These are phyloP conservation scores for Dothiorella sarmentorum DNA, from an alignment of 2,329 filamentous ascomycete species.

Conservation along the genomic window DNA sequence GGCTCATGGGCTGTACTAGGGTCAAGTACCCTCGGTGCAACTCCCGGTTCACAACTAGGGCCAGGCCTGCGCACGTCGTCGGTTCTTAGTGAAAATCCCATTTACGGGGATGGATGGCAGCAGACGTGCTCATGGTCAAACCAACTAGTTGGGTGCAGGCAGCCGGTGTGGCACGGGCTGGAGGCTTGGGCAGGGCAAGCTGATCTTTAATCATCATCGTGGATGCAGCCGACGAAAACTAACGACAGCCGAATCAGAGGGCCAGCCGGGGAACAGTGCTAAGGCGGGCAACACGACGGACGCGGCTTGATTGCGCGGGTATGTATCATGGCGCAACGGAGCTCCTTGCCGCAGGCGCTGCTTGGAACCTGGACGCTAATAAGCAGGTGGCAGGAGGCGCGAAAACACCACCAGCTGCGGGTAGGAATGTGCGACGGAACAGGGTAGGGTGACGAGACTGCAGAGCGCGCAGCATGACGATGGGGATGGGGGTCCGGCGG, in stretches of 20 bases:
- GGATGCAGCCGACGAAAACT: constrained; percentile 30
- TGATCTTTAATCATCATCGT: constrained; percentile 30
- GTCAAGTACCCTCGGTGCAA: constrained; percentile 18
- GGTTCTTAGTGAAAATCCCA: constrained; percentile 17
- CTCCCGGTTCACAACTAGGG: constrained; percentile 18
- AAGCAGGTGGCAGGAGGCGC: constrained; percentile 13
- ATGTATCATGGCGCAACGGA: constrained; percentile 42
- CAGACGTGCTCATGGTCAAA: constrained; percentile 19
- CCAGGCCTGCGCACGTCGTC: constrained; percentile 17
- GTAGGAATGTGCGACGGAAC: constrained; percentile 10
- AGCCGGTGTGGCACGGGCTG: constrained; percentile 33
- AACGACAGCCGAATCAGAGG: constrained; percentile 29
- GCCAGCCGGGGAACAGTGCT: constrained; percentile 30
- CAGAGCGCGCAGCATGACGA: constrained; percentile 16
- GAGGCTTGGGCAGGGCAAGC: constrained; percentile 31
- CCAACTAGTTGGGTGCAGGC: constrained; percentile 18
- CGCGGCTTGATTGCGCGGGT: constrained; percentile 29
- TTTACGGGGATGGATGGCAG: constrained; percentile 20
- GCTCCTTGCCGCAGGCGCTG: constrained; percentile 33
- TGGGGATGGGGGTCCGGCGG: constrained; percentile 8
- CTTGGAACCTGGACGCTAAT: constrained; percentile 11
- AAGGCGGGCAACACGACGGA: constrained; percentile 19
- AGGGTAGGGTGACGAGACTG: constrained; percentile 17
- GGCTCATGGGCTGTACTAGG: constrained; percentile 18
- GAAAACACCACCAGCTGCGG: constrained; percentile 18